phyloP scores from a whole-genome alignment of 257 asterid genomes.

The Solanum sitiens region DNA sequence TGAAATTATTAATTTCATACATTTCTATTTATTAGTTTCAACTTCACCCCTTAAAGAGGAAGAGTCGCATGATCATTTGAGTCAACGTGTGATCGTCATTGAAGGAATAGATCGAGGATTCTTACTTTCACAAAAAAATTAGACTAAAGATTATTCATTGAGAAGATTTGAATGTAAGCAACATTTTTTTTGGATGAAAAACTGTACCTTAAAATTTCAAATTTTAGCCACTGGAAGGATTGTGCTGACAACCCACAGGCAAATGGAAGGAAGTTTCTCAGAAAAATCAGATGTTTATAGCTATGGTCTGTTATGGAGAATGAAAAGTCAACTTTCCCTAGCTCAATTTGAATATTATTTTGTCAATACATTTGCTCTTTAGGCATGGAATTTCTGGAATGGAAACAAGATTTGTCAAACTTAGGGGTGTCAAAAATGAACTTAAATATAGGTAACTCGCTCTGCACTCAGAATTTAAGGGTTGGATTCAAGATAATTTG shows the following conservation, averaged over 20 bases:
- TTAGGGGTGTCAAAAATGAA: too few relatives aligned
- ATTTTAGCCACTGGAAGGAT: constrained; percentile 54
- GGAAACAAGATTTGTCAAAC: not conserved
- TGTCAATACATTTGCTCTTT: not conserved
- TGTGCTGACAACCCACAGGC: constrained; percentile 45
- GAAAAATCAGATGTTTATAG: constrained; percentile 33
- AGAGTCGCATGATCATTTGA: constrained; percentile 21
- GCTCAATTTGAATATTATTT: not conserved
- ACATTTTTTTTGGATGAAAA: constrained; percentile 39
- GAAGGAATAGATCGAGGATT: constrained; percentile 44
- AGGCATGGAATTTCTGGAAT: not conserved
- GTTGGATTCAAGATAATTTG: too few relatives aligned
- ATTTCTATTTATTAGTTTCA: not conserved
- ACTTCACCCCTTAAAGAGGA: not conserved
- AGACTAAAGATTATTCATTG: constrained; percentile 42
- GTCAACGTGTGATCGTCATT: constrained; percentile 23
- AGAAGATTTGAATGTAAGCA: constrained; percentile 43
- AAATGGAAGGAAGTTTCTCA: constrained; percentile 36
- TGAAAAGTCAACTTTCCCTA: not conserved
- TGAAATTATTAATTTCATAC: not conserved
- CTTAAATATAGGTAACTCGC: too few relatives aligned
- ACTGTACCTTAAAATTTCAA: constrained; percentile 45
- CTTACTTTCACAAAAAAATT: constrained; percentile 47
- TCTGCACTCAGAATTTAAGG: too few relatives aligned
- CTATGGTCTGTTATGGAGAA: constrained; percentile 42